A percentile compares a stretch with the other conserved stretches of the same genome.
Conservation (phyloP, 768 basidiomycete genomes). For the Symmetrospora coprosmae region DNA sequence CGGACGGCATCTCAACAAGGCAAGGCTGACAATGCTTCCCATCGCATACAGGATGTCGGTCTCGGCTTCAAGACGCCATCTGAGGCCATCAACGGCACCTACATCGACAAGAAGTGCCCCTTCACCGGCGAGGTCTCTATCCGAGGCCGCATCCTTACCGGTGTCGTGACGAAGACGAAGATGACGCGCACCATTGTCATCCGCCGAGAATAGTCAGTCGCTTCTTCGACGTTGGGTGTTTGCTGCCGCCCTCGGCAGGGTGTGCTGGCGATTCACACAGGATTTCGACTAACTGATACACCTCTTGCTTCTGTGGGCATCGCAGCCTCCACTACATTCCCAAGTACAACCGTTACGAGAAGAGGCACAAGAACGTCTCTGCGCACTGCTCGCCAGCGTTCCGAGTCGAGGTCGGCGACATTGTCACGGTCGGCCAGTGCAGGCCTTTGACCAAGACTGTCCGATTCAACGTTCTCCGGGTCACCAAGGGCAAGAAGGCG, state of each 20-base stretch:
- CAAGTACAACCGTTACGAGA: conserved; percentile 99
- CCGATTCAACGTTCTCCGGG: conserved; percentile 96
- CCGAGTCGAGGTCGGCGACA: conserved; percentile 89
- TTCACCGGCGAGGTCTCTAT: conserved; percentile 95
- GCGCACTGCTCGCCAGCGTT: conserved; percentile 95
- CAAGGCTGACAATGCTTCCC: no score
- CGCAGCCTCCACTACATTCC: conserved; percentile 72
- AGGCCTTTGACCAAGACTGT: conserved; percentile 86
- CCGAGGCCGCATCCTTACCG: conserved; percentile 95
- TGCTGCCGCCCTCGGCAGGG: no score
- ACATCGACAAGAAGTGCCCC: conserved; percentile 95
- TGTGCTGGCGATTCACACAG: no score
- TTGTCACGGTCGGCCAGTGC: conserved; percentile 96
- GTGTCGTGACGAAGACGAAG: conserved; percentile 95
- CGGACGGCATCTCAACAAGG: not conserved
- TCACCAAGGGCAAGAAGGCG: conserved; percentile 40
- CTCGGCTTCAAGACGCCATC: conserved; percentile 82
- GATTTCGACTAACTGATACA: no score
- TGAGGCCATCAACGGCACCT: conserved; percentile 82
- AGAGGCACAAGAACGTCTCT: conserved; percentile 91
- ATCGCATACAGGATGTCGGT: no score
- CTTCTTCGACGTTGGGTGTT: not conserved
- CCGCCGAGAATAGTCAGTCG: conserved; percentile 45
- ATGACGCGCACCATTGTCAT: conserved; percentile 98
- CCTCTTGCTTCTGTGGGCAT: conserved; percentile 39